Evolutionary conservation across 257 asterid species (phyloP).

Genomic region (Ballota nigra): DNA sequence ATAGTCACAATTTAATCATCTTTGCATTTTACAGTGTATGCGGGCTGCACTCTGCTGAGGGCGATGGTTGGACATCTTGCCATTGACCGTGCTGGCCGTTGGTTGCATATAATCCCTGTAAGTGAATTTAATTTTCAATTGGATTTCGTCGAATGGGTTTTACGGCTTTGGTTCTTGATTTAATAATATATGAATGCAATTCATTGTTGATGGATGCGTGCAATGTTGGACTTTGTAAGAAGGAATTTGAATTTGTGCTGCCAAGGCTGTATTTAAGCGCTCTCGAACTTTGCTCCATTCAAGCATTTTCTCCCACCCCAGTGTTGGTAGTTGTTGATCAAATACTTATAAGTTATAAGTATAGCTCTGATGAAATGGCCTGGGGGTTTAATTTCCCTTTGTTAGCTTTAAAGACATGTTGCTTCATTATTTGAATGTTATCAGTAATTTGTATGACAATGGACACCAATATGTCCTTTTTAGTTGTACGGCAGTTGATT

Average conservation of each 20-base stretch:
- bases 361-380: neutral
- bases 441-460: neutral
- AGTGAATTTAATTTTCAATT: too few species aligned
- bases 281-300: slow-evolving; percentile 13
- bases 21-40: too few species aligned
- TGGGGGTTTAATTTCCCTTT: neutral
- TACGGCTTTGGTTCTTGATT: too few species aligned
- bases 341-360: neutral
- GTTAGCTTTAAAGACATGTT: neutral
- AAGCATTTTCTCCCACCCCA: slow-evolving; percentile 3
- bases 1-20: too few species aligned
- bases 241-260: slow-evolving; percentile 7
- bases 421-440: neutral
- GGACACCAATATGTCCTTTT: neutral
- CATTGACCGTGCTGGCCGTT: too few species aligned
- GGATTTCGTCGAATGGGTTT: too few species aligned
- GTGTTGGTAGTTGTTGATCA: neutral
- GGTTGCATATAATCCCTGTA: too few species aligned
- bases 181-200: too few species aligned
- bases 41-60: too few species aligned
- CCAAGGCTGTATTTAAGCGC: slow-evolving; percentile 1
- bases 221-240: neutral
- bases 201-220: slow-evolving; percentile 22
- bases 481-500: neutral
- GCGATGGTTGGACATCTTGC: too few species aligned